Evolutionary conservation across 495 filamentous ascomycete species (phyloP), one percentile per base, ranked within the genome.

Genomic region (Podospora bellae-mahoneyi): DNA sequence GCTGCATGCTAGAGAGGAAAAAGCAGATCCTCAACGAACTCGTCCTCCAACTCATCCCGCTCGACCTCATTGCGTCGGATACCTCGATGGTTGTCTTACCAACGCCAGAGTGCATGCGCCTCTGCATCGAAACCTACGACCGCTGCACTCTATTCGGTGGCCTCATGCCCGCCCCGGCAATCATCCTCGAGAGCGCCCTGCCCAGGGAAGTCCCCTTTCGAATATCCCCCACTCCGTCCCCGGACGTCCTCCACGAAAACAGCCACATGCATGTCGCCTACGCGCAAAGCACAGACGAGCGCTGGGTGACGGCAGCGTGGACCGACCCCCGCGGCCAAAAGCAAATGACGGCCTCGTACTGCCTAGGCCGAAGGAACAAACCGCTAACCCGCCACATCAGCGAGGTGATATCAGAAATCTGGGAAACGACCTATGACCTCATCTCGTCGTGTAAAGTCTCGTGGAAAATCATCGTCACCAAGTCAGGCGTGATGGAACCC

Each of bases 231-330:
- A 86, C 83, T 20, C 89, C 90, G 0, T 88, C 89, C 0, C 84
- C 88, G 3, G 90, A 91, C 28, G 83, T 95, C 0, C 78, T 97
- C n/a, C 88, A 90, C 62, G 92, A 96, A 73, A 92, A 93, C 44
- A 88, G 86, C 15, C 89, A 89, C 68, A 85, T 99, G 13, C 96
- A 99, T 75, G 79, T 98, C 60, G 93, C 91, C 7, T 97, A 94
- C 74, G 90, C 90, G 0, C 87, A 89, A 68, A 94, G 91, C 74
- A 79, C 89, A 32, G 92, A 95, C 74, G 88, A 91, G 60, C 86
- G 91, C 19, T 99, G 96, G 96, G 77, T 97, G 59, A 90, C 90
- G 0, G 93, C 88, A 4, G 91, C 91, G n/a, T 99, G 96, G 96
- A 92, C 91, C 1, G 93, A 98, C 77, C 93, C 87, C 71, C 85